Percentiles rank a stretch among this genome's conserved stretches.
Evolutionary conservation across 169 alveolate genomes (phyloP).

Genomic region (Blepharisma undulans): DNA sequence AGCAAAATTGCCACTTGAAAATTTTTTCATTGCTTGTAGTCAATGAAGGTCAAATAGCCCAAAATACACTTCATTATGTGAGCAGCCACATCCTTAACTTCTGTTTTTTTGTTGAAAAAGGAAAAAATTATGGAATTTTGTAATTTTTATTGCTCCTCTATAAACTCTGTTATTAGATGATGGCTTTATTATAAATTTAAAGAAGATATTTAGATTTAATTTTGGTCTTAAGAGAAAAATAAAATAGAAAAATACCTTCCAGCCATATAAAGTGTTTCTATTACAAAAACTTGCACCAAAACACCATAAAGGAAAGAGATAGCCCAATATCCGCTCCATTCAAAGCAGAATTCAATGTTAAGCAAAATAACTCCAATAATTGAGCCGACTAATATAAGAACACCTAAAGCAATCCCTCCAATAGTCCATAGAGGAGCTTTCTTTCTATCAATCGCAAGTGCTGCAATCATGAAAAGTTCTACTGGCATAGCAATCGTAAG

Average conservation of each 20-base stretch:
- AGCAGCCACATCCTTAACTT: too few species aligned
- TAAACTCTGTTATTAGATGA: too few species aligned
- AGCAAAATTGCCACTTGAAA: too few species aligned
- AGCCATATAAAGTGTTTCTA: neutral
- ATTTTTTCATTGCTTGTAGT: too few species aligned
- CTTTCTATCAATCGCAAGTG: neutral
- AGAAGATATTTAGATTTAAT: too few species aligned
- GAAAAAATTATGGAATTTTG: too few species aligned
- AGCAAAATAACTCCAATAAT: neutral
- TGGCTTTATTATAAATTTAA: too few species aligned
- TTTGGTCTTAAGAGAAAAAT: too few species aligned
- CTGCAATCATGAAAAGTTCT: neutral
- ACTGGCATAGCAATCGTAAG: neutral
- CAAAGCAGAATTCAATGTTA: neutral
- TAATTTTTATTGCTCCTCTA: too few species aligned
- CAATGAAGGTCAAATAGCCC: too few species aligned
- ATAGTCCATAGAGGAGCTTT: neutral
- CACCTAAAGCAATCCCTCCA: neutral
- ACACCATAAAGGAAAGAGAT: neutral
- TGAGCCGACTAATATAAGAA: neutral
- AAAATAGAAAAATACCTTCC: neutral
- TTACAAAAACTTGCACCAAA: neutral
- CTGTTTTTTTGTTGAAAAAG: too few species aligned
- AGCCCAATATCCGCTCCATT: slow-evolving; percentile 18
- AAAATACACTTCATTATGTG: too few species aligned